Evolutionary conservation across 352 stramenopile genomes (phyloP).

Genomic region (Detonula confervacea): DNA sequence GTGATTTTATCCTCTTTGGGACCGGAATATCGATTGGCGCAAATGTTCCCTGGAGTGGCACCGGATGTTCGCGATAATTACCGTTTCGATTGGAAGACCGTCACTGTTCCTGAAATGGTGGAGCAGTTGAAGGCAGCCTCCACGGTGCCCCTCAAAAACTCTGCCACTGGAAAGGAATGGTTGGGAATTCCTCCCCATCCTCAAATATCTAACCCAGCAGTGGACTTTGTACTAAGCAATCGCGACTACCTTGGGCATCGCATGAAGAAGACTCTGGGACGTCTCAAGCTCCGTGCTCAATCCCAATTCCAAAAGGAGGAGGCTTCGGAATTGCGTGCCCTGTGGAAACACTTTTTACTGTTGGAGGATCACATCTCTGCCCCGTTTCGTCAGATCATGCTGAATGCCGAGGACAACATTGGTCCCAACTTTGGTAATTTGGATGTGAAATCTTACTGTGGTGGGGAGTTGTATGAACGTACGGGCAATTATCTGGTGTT

Average conservation of each 20-base stretch:
- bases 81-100: constrained; percentile 72
- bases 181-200: constrained; percentile 67
- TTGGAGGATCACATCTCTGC: constrained; percentile 84
- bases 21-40: constrained; percentile 75
- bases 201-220: constrained; percentile 67
- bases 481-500: constrained; percentile 80
- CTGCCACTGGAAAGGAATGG: constrained; percentile 44
- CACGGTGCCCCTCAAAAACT: constrained; percentile 55
- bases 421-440: constrained; percentile 85
- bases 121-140: constrained; percentile 64
- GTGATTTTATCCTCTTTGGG: constrained; percentile 69
- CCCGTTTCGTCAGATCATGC: constrained; percentile 83
- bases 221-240: constrained; percentile 83
- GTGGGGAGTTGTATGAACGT: constrained; percentile 72
- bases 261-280: constrained; percentile 73
- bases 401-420: constrained; percentile 74
- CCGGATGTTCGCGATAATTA: constrained; percentile 63
- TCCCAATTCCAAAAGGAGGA: constrained; percentile 63
- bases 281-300: constrained; percentile 66
- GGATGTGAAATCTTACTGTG: constrained; percentile 68
- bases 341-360: constrained; percentile 78
- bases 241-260: constrained; percentile 69
- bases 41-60: constrained; percentile 81
- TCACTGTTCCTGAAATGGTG: constrained; percentile 76
- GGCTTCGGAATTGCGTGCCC: constrained; percentile 50